A percentile compares a stretch with the other conserved stretches of the same genome.
These are phyloP conservation scores for Penicillium rolfsii DNA, from an alignment of 2,329 filamentous ascomycete genomes.

Conservation along the genomic window DNA sequence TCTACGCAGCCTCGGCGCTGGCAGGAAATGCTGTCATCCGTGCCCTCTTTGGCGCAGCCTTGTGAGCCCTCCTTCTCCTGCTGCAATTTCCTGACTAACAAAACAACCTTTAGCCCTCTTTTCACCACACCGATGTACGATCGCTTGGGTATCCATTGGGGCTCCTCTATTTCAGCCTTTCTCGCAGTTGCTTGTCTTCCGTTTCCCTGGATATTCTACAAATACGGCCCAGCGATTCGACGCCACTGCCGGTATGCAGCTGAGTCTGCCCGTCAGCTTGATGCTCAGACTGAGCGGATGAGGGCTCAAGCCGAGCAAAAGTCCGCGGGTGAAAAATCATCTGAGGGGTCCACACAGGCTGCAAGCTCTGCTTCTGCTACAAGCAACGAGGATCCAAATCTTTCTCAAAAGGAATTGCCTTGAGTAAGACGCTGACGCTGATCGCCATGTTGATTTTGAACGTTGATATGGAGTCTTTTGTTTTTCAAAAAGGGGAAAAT, in stretches of 20 bases:
- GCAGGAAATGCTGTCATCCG: conserved; percentile 1
- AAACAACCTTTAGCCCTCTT: not conserved
- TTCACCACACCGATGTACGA: not conserved
- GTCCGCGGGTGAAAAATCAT: not conserved
- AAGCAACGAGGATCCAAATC: not conserved
- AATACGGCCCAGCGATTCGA: not conserved
- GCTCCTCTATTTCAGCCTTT: not conserved
- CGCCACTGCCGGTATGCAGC: not conserved
- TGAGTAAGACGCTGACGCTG: not conserved
- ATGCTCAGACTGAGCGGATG: not conserved
- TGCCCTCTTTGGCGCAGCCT: not conserved
- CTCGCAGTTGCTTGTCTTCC: not conserved
- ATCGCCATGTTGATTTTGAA: not conserved
- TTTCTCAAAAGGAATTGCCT: not conserved
- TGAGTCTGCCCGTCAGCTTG: not conserved
- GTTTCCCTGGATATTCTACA: conserved; percentile 1
- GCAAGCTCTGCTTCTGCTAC: not conserved
- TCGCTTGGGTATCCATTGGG: conserved; percentile 1
- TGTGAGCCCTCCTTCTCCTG: not conserved
- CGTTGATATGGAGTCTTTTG: too few relatives aligned
- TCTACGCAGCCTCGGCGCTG: not conserved
- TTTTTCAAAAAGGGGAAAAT: too few relatives aligned
- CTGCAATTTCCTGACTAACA: not conserved
- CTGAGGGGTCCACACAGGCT: not conserved
- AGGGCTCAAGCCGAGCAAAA: not conserved